Evolutionary conservation across 176 grass and related monocot genomes (phyloP), one percentile per base, ranked within the genome.

Genomic region (Guadua angustifolia): DNA sequence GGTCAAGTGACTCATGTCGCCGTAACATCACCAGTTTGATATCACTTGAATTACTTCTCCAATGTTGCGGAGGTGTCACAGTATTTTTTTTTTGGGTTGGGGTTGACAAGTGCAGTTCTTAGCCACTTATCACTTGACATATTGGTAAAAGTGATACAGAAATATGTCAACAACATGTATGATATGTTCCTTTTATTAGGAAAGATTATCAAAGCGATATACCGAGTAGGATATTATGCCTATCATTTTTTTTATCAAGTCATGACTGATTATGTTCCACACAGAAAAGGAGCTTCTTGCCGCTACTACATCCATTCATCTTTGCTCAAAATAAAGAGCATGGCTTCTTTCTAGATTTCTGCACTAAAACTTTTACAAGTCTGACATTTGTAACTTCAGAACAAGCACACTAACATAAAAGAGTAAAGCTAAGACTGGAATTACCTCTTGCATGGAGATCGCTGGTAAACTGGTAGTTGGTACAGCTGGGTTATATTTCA

Each of bases 391-490:
- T 38, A 65, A 57, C 61, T 77, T 69, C 73, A 66, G 61, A 75
- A 84, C 22, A 84, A 68, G 71, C 17, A 67, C 36, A 32, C 62
- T 8, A 57, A 46, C 12, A 69, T 33, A 18, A 17, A 67, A 66
- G 44, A 50, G 44, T 74, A 42, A 26, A 12, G 6, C 46, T 53
- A 50, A 6, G 25, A 25, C 10, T 82, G 53, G 22, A 78, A 68
- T 56, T 93, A 98, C 96, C 91, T 98, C 96, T 56, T 88, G 89
- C 77, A 90, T 86, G 45, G 93, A 92, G 65, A 92, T 88, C 50
- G 75, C 79, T 68, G 93, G 81, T 61, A 88, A 83, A 65, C 90
- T 92, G 64, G 63, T 94, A 71, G 93, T 90, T 77, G 93, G 83
- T 51, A 90, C 89, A 87, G 85, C 19, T 63, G 85, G 71, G 69